Base-by-base conservation (phyloP, 345 rosid species). In the Heritiera littoralis region DNA sequence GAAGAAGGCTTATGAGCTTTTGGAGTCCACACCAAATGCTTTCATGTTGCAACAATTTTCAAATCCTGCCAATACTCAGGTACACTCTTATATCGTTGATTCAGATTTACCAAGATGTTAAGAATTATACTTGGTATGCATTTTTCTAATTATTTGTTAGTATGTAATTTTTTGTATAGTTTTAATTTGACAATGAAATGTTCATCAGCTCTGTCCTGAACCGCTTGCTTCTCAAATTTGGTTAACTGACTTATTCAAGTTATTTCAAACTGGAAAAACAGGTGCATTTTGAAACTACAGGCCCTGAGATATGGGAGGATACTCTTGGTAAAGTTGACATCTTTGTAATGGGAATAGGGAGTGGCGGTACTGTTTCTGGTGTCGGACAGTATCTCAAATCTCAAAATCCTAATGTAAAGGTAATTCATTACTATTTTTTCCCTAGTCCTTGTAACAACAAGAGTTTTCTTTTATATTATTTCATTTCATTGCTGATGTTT, bases 301-400 rank as follows among this genome's bases (percentile, higher is more conserved):
- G 99, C 49, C 99, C 97, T 80, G 98, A 96, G 85, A 94, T 96
- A 80, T 96, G 99, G 99, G 99, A 94, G 83, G 99, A 93, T 63
- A 91, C 99, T 4, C 86, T 83, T 70, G 97, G 99, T 18, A 84
- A 91, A 79, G 98, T 96, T 0, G 99, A 96, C 79, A 94, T 96
- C 40, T 96, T 93, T 60, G 91, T 96, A 18, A 96, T 94, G 98
- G 99, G 99, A 80, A 94, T 96, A 35, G 99, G 98, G 51, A 93
- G 99, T 71, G 99, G 99, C 58, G 99, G 99, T 41, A 96, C 99
- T 0, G 99, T 96, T 40, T 85, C 97, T 18, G 99, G 99, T 1
- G 99, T 96, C 28, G 97, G 99, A 5, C 97, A 85, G 81, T 96
- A 92, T 79, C 97, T 96, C 17, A 96, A 96, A 74, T 94, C 99